These are phyloP conservation scores for Fraxinus cuspidata DNA, from an alignment of 257 asterid species.

Conservation along the genomic window DNA sequence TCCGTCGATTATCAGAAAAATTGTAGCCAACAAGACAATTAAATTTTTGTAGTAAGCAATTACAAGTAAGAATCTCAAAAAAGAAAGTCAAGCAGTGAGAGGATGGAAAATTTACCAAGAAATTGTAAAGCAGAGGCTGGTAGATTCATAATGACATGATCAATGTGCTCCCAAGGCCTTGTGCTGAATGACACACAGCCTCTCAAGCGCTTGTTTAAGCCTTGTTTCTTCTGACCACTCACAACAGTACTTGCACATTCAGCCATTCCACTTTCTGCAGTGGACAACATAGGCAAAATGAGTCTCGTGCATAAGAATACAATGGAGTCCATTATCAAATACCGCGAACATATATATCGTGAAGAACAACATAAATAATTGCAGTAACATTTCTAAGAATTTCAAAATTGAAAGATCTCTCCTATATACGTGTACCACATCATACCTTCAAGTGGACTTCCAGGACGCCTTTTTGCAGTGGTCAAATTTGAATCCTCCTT, in stretches of 20 bases:
- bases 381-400: conserved; percentile 2
- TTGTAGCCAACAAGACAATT: not conserved
- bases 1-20: not conserved
- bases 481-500: conserved; percentile 37
- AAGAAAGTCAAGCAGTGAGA: conserved; percentile 1
- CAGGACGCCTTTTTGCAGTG: conserved; percentile 57
- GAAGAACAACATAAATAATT: not conserved
- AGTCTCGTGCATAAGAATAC: conserved; percentile 8
- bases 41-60: not conserved
- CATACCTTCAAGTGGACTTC: conserved; percentile 56
- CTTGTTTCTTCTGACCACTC: conserved; percentile 53
- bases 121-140: conserved; percentile 92
- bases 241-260: conserved; percentile 28
- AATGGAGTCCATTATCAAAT: conserved; percentile 17
- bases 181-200: conserved; percentile 47
- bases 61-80: not conserved
- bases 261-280: conserved; percentile 49
- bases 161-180: conserved; percentile 89
- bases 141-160: conserved; percentile 90
- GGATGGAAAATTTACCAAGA: conserved; percentile 57
- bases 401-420: not conserved
- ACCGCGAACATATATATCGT: not conserved
- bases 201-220: conserved; percentile 48
- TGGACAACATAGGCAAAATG: conserved; percentile 21
- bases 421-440: not conserved